Evolutionary conservation across 108 stramenopile species (phyloP).

Genomic region (Bacterosira constricta): DNA sequence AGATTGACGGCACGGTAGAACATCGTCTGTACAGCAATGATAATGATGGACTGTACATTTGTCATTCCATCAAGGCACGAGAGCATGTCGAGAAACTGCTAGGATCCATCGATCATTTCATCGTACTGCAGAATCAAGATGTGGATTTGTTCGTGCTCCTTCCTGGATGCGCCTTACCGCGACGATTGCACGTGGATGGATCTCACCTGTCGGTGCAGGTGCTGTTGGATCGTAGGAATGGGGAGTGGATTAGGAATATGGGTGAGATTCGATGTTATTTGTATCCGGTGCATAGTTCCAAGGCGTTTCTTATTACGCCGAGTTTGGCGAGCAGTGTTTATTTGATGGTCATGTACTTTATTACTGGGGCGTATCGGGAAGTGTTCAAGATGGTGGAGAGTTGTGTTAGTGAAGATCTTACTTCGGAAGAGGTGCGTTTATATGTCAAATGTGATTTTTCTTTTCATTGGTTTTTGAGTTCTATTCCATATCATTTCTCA

Average conservation of each 20-base stretch:
- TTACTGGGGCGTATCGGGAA: constrained; percentile 94
- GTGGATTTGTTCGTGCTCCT: constrained; percentile 95
- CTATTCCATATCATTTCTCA: not conserved
- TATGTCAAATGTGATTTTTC: not conserved
- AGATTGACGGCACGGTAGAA: constrained; percentile 71
- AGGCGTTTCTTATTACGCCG: constrained; percentile 91
- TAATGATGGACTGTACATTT: constrained; percentile 94
- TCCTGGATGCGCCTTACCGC: constrained; percentile 92
- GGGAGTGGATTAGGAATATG: constrained; percentile 96
- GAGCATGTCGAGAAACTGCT: constrained; percentile 84
- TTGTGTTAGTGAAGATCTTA: constrained; percentile 96
- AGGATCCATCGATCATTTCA: constrained; percentile 87
- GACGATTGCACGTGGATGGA: constrained; percentile 83
- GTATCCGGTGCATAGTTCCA: constrained; percentile 96
- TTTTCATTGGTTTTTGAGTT: not conserved
- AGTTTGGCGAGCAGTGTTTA: constrained; percentile 96
- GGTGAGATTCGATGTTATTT: constrained; percentile 96
- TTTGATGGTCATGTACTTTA: constrained; percentile 95
- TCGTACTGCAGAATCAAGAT: constrained; percentile 94
- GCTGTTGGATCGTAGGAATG: constrained; percentile 89
- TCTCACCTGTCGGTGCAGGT: constrained; percentile 88
- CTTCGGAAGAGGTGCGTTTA: constrained; percentile 83
- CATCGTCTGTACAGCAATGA: constrained; percentile 91
- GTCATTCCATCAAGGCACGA: constrained; percentile 79
- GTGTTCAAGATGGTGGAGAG: constrained; percentile 96